Conservation (phyloP, 2,329 filamentous ascomycete genomes). For the Aspergillus sp. region DNA sequence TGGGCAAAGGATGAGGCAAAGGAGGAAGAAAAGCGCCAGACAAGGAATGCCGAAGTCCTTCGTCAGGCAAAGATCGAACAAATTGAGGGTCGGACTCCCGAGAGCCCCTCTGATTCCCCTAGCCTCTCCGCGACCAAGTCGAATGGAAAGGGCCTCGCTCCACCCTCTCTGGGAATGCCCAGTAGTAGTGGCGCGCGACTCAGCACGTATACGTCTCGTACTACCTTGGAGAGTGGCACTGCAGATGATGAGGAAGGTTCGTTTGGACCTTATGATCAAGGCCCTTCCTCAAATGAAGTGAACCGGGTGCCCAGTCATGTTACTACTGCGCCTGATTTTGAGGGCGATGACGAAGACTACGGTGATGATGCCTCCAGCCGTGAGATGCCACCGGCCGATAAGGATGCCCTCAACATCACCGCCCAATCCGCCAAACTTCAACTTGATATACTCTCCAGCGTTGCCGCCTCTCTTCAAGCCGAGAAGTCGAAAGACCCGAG, state of each 20-base stretch:
- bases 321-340: conserved; percentile 56
- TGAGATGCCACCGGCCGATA: conserved; percentile 70
- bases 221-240: conserved; percentile 46
- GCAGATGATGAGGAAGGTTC: conserved; percentile 54
- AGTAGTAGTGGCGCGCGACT: conserved; percentile 44
- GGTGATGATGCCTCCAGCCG: conserved; percentile 76
- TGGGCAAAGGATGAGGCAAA: conserved; percentile 97
- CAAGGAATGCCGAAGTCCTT: conserved; percentile 70
- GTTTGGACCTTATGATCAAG: conserved; percentile 57
- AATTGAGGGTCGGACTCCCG: conserved; percentile 50
- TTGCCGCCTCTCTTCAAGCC: conserved; percentile 74
- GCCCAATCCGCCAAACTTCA: conserved; percentile 92
- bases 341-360: conserved; percentile 70
- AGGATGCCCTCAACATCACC: conserved; percentile 95
- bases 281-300: conserved; percentile 49
- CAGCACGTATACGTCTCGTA: conserved; percentile 49
- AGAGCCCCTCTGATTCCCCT: conserved; percentile 40
- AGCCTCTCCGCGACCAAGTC: conserved; percentile 29
- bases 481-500: conserved; percentile 69
- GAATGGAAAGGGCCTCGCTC: conserved; percentile 35
- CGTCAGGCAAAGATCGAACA: conserved; percentile 78
- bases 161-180: conserved; percentile 34
- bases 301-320: conserved; percentile 49
- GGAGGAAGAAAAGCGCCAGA: conserved; percentile 76
- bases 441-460: conserved; percentile 81